Evolutionary conservation across 768 basidiomycete species (phyloP), one percentile per base, ranked within the genome.

Genomic region (Lentinula detonsa): DNA sequence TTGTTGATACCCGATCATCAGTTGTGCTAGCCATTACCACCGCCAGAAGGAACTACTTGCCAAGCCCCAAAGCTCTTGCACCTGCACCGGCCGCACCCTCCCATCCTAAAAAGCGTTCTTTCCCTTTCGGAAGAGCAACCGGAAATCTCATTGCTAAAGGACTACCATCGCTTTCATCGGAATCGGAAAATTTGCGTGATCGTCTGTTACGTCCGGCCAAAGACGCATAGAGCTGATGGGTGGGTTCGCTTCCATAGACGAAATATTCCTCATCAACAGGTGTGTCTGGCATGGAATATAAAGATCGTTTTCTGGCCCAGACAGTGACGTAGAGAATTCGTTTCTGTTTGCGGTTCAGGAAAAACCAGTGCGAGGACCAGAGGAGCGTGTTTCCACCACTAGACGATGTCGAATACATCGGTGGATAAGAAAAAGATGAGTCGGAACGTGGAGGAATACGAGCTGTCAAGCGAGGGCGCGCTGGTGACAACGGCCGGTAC

Each of bases 281-380:
- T 88, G 87, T 56, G 9, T 39, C 23, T 10, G 23, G 39, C 18
- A 54, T 54, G 31, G 55, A 56, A 43, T 39, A 4, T 9, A 56
- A 23, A 13, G 55, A 56, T 6, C 55, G 55, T 23, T 56, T 56
- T 48, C 89, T 84, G 6, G 95, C 93, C 93, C 94, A 97, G 21
- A 93, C 86, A 1, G 93, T 90, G 61, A 97, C 83, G 75, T 96
- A 98, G 59, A 98, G 74, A 67, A 98, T 85, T 21, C 95, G 86
- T 77, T 95, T 97, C 74, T 87, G 76, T 77, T 93, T 95, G 68
- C 89, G 84, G 79, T 95, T 96, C 68, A 93, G 78, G 78, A 98
- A 96, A 80, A 98, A 98, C 88, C 93, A 96, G 71, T 96, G 93
- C 10, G 92, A 93, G 37, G 92, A 95, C 95, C 95, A 98, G 6